Conservation (phyloP, 148 eudicot species). For the Selenicereus undatus region DNA sequence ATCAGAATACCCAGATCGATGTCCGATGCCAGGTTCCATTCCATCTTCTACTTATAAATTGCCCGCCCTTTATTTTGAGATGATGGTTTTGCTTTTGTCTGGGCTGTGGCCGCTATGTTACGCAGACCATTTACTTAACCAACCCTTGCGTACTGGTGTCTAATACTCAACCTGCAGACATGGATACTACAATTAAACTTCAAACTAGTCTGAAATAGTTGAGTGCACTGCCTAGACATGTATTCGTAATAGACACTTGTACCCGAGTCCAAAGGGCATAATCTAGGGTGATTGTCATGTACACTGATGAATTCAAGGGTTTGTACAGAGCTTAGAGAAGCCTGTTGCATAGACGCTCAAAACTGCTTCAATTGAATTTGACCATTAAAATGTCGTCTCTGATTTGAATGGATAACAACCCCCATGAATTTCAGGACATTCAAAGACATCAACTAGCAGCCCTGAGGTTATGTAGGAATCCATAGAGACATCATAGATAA, state of each 20-base stretch:
- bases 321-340: background rate
- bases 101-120: too few relatives aligned
- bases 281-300: background rate
- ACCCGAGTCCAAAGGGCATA: background rate
- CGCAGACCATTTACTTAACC: too few relatives aligned
- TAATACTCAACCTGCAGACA: too few relatives aligned
- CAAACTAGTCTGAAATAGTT: background rate
- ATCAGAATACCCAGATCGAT: constrained; percentile 59
- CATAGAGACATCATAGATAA: too few relatives aligned
- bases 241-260: background rate
- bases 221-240: background rate
- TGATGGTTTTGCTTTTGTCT: background rate
- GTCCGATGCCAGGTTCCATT: constrained; percentile 79
- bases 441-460: too few relatives aligned
- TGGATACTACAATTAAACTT: too few relatives aligned
- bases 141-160: background rate
- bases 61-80: too few relatives aligned
- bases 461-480: too few relatives aligned
- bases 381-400: too few relatives aligned
- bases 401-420: background rate
- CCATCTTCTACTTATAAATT: background rate
- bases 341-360: background rate
- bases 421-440: background rate
- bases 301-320: background rate
- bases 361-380: background rate